Base-by-base conservation (phyloP, 2,329 filamentous ascomycete genomes). In the Colletotrichum shisoi region DNA sequence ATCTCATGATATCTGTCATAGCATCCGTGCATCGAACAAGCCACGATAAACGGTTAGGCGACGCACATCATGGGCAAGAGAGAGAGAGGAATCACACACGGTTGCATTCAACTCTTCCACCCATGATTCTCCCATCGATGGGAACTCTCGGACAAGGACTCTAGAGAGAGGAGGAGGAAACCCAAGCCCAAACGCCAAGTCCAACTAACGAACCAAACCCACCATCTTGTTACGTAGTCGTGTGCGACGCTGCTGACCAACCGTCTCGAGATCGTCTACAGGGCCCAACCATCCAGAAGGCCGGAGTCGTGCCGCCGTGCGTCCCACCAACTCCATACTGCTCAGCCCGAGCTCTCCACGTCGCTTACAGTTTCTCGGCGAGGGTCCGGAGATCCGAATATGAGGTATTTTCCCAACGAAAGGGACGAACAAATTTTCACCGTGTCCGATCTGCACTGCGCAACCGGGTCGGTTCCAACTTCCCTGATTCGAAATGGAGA, bases 361-460 rank as follows among this genome's bases (percentile, higher is more conserved):
- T 53, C 37, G 45, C 7, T n/a, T 11, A n/a, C 21, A 19, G 9
- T 21, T 34, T 21, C 24, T 61, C 39, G 48, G 39, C 12, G 27
- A 37, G 34, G 46, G 21, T 42, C 48, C 17, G n/a, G 49, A 21
- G 31, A 52, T 21, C 11, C 58, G 39, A 44, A 15, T 49, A 63
- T 63, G 61, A 63, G 61, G 61, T 57, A 59, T 63, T 63, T 60
- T 19, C 27, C 34, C 31, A 34, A 34, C 31, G 7, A 15, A 40
- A 52, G 21, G 21, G 44, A 40, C 11, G 37, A 42, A 21, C 9
- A 19, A 51, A 11, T 34, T 60, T 46, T 60, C 17, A 15, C 45
- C 44, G 19, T 5, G 7, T 31, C 19, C 34, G 31, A 34, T 34
- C 31, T 34, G 31, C 31, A 34, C 31, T 34, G 2, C 31, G 31